Percentiles rank a stretch among this genome's conserved stretches.
Evolutionary conservation across 768 basidiomycete genomes (phyloP).

Genomic region (Boletus vermiculosoides): DNA sequence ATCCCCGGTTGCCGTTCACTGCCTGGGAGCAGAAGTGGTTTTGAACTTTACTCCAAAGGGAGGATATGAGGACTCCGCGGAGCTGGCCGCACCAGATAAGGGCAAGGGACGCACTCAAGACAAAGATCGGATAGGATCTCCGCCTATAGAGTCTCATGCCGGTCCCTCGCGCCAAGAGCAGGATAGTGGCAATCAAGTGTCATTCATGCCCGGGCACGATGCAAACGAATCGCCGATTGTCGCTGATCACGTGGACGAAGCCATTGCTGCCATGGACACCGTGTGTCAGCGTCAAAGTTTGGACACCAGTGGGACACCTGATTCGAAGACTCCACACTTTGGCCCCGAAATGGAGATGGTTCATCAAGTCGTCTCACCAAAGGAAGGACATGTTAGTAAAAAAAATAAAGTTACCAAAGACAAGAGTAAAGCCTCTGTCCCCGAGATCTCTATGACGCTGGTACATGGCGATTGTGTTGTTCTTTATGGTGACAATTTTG

Average conservation of each 20-base stretch:
- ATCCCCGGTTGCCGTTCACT: constrained; percentile 23
- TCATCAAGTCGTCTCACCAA: constrained; percentile 3
- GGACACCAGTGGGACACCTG: not conserved
- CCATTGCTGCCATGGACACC: constrained; percentile 9
- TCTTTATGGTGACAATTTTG: constrained; percentile 39
- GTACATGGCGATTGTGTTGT: constrained; percentile 41
- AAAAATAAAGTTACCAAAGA: constrained; percentile 20
- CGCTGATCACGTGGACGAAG: constrained; percentile 1
- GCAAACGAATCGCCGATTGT: not conserved
- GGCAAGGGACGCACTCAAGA: constrained; percentile 10
- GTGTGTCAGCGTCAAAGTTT: not conserved
- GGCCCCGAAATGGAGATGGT: not conserved
- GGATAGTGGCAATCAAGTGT: not conserved
- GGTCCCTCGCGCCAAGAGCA: constrained; percentile 2
- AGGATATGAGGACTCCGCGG: constrained; percentile 19
- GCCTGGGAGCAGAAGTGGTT: constrained; percentile 25
- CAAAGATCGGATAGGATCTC: constrained; percentile 8
- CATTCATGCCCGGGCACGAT: not conserved
- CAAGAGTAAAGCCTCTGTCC: constrained; percentile 16
- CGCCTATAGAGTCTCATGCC: not conserved
- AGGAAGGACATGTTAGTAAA: constrained; percentile 3
- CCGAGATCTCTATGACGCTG: constrained; percentile 32
- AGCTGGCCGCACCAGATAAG: constrained; percentile 5
- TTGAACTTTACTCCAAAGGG: constrained; percentile 25
- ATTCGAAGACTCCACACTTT: not conserved